These are phyloP conservation scores for Persicaria maculosa DNA, from an alignment of 148 eudicot genomes.

Conservation along the genomic window DNA sequence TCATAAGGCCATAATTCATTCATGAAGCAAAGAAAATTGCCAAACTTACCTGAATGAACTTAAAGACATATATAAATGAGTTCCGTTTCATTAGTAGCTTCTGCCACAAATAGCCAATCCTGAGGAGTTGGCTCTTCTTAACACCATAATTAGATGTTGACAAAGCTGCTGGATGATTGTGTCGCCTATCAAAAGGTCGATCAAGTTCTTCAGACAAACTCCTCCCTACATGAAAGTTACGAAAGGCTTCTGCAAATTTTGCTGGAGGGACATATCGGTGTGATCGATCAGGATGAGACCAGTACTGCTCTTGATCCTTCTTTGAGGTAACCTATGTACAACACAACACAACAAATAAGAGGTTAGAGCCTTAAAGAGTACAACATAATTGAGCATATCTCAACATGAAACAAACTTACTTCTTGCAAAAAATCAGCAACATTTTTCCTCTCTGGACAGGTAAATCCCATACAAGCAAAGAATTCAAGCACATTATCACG, in stretches of 20 bases:
- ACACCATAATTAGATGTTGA: slow-evolving; percentile 73
- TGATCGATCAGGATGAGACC: slow-evolving; percentile 58
- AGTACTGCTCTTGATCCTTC: slow-evolving; percentile 95
- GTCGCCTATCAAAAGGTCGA: slow-evolving; percentile 64
- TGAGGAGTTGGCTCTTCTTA: slow-evolving; percentile 64
- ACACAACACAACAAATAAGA: slow-evolving; percentile 13
- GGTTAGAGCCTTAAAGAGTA: not conserved
- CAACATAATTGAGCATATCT: slow-evolving; percentile 4
- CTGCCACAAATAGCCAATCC: slow-evolving; percentile 83
- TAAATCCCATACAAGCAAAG: slow-evolving; percentile 79
- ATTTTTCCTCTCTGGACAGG: slow-evolving; percentile 87
- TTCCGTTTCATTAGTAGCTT: slow-evolving; percentile 86
- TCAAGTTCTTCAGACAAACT: slow-evolving; percentile 51
- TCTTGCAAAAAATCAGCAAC: slow-evolving; percentile 98
- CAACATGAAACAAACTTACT: slow-evolving; percentile 32
- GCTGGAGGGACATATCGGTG: slow-evolving; percentile 61
- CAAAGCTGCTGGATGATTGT: slow-evolving; percentile 93
- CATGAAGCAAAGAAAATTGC: not conserved
- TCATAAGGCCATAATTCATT: no score
- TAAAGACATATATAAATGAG: slow-evolving; percentile 84
- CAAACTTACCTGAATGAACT: slow-evolving; percentile 77
- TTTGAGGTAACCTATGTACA: slow-evolving; percentile 64
- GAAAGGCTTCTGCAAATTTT: slow-evolving; percentile 88
- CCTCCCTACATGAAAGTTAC: slow-evolving; percentile 50
- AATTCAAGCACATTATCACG: slow-evolving; percentile 62